Base-by-base conservation (phyloP, 345 rosid genomes). In the Eutrema heterophyllum region DNA sequence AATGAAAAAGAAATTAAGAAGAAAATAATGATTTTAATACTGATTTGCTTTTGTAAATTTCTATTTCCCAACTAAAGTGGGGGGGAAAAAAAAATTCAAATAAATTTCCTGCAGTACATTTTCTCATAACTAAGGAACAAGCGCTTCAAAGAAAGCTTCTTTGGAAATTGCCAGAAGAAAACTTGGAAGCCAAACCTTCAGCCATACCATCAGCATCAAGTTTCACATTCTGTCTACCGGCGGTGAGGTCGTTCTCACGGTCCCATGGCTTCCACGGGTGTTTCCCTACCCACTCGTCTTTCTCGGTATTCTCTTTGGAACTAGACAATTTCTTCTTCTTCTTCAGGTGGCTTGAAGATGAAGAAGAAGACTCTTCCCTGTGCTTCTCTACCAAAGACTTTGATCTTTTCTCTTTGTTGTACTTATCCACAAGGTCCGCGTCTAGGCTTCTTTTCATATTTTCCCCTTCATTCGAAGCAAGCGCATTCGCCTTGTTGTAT, bases 181-280 rank as follows among this genome's bases (percentile, higher is more conserved):
- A 94, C 80, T 92, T 84, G 36, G 92, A 85, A 53, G 97, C 56
- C 77, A 94, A 82, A 60, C 95, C 96, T 67, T 86, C 78, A 51
- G 80, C 83, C 93, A 91, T 88, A 70, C 76, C 76, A 1, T 86
- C 90, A 1, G 95, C 44, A 68, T 89, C 96, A 0, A 94, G 70
- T 9, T 91, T 89, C 53, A 88, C 82, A 15, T 46, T 82, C 72
- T 87, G 85, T 79, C 98, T 86, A 60, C 96, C 97, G 0, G 93
- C 96, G 4, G 59, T 69, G 30, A 91, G 79, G 80, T 91, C 99
- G 76, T 88, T 91, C 73, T 94, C 97, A 4, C 96, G 85, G 68
- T 94, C 99, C 97, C 97, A 91, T 6, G 99, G 99, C 83, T 87
- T 95, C 97, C 97, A 95, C 4, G 97, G 96, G 81, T 91, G 99